Evolutionary conservation across 139 green algal species (phyloP), one percentile per base, ranked within the genome.

Genomic region (Trebouxia sp.): DNA sequence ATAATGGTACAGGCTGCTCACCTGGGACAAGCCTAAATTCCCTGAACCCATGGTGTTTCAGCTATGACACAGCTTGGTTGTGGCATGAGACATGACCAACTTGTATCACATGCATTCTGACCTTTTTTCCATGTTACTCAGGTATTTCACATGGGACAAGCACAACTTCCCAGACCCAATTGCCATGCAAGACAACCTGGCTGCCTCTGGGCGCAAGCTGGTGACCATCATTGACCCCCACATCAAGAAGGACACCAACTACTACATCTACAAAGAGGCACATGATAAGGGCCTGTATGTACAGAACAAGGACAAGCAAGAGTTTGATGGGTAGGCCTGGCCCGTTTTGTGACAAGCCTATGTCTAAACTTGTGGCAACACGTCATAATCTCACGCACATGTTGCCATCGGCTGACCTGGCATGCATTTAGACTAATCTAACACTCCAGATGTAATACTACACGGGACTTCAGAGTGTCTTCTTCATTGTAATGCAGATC

Each of bases 151-250:
- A 0, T 99, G 97, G 97, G 95, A 99, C 86, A 75, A 30, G 20
- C 76, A 77, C 5, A 76, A 91, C 47, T 99, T 99, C 87, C 97
- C 97, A 9, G 90, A 85, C 51, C 93, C 95, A 0, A 50, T 65
- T 20, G 76, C 53, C 22, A 94, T 98, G 92, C 93, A 96, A 81
- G 79, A 94, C n/a, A 90, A 94, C 51, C 9, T 97, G 12, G 89
- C 89, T 4, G 88, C 78, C 1, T 82, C 88, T 5, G 93, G 94
- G 47, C 89, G 95, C 70, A 92, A 96, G 85, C 97, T 95, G 90
- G 96, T 99, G n/a, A 95, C 91, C 74, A 99, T 99, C 75, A 93
- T 99, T 53, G 97, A 99, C 86, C 97, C 97, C 10, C 97, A 99
- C 88, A 93, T 99, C 41, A 99, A 99, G 90, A 89, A 89, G 7